phyloP scores from a whole-genome alignment of 164 flowering plant genomes.

The Saururus chinensis region DNA sequence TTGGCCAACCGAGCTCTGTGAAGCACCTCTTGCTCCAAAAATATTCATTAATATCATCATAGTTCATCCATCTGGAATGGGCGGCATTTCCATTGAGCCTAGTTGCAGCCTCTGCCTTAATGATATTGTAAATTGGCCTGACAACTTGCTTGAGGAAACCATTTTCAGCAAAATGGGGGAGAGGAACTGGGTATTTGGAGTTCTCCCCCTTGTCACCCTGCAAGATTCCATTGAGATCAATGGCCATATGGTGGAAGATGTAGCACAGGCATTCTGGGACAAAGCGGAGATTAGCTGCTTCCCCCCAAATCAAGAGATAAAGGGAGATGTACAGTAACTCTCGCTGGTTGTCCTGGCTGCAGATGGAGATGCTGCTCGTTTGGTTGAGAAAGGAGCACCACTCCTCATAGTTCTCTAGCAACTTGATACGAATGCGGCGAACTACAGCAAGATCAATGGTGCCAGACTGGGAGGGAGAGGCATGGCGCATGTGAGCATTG shows the following conservation, averaged over 20 bases:
- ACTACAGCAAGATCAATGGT: slow-evolving; percentile 50
- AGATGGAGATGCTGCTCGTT: slow-evolving; percentile 29
- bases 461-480: no score
- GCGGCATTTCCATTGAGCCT: slow-evolving; percentile 74
- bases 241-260: slow-evolving; percentile 72
- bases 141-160: slow-evolving; percentile 10
- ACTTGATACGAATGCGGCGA: slow-evolving; percentile 47
- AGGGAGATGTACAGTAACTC: slow-evolving; percentile 51
- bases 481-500: slow-evolving; percentile 82
- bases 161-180: slow-evolving; percentile 7
- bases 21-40: slow-evolving; percentile 83
- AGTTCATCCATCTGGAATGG: slow-evolving; percentile 90
- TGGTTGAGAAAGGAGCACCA: slow-evolving; percentile 77
- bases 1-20: slow-evolving; percentile 58
- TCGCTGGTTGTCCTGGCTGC: slow-evolving; percentile 21
- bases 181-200: slow-evolving; percentile 20
- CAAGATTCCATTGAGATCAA: slow-evolving; percentile 56
- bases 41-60: slow-evolving; percentile 90
- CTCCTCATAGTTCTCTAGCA: slow-evolving; percentile 50
- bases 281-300: slow-evolving; percentile 75
- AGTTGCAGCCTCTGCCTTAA: slow-evolving; percentile 39
- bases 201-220: slow-evolving; percentile 50
- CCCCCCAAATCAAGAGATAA: slow-evolving; percentile 86
- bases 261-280: slow-evolving; percentile 78
- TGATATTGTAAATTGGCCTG: slow-evolving; percentile 6